A percentile compares a stretch with the other conserved stretches of the same genome.
phyloP scores from a whole-genome alignment of 78 protist genomes.

The Dictyostelium firmibasis region DNA sequence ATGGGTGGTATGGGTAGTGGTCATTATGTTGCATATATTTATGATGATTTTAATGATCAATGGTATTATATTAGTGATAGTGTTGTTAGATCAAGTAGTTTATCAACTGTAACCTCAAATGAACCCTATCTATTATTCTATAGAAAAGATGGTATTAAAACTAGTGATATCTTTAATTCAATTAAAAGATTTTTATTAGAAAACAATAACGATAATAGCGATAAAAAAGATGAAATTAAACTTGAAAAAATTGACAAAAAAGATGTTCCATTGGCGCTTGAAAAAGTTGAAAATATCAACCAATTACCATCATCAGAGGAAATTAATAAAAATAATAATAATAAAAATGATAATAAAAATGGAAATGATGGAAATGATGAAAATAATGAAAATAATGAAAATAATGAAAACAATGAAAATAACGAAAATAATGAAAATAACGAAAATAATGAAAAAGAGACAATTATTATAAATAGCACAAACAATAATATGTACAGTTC shows the following conservation, averaged over 20 bases:
- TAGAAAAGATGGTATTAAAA: conserved; percentile 11
- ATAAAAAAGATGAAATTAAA: not conserved
- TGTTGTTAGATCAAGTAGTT: not conserved
- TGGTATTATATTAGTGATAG: conserved; percentile 67
- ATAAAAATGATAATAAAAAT: not conserved
- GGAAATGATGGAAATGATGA: not conserved
- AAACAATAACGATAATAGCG: not conserved
- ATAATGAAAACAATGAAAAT: not conserved
- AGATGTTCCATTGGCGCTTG: not conserved
- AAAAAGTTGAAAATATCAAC: not conserved
- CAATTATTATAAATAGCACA: not conserved
- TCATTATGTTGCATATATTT: conserved; percentile 63
- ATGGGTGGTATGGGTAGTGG: conserved; percentile 78
- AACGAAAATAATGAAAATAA: not conserved
- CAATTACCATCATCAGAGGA: not conserved
- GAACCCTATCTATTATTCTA: conserved; percentile 61
- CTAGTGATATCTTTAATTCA: not conserved
- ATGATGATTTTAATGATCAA: conserved; percentile 29
- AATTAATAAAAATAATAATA: not conserved
- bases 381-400: not conserved
- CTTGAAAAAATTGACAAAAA: not conserved
- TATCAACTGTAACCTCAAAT: not conserved
- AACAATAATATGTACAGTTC: not conserved
- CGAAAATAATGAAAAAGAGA: not conserved
- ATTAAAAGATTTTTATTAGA: not conserved